Evolutionary conservation across 2,329 filamentous ascomycete genomes (phyloP), one percentile per base, ranked within the genome.

Genomic region (Hypoxylon sp.): DNA sequence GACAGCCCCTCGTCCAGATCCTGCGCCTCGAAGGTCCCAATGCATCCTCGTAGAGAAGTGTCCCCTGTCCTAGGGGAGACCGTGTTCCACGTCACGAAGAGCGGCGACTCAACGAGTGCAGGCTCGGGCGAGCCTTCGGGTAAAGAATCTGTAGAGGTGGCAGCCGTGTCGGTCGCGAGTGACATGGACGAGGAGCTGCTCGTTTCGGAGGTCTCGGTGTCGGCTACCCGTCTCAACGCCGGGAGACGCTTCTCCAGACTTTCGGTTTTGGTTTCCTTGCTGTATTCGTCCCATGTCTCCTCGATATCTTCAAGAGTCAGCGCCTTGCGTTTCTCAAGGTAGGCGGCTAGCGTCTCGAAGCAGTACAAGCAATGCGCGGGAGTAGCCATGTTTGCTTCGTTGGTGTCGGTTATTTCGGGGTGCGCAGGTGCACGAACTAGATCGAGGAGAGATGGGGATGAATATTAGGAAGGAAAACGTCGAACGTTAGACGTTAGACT

Each of bases 41-140:
- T 97, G 77, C 94, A 99, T 52, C 94, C 94, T 52, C 94, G 87
- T 30, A 99, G 82, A 16, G 81, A 82, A 68, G 87, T 86, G 59
- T 84, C 74, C 19, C 84, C 81, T 63, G 70, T 63, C 8, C 65
- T 67, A 15, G 77, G 71, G 5, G 81, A 84, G 45, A 91, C 63
- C 0, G 83, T 90, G 74, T 97, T 96, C 92, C 93, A 97, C 5
- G 92, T 96, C 35, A 99, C 90, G 69, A 97, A 97, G 27, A 97
- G 80, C 0, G 93, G 93, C 56, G 86, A 84, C 30, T 82, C 79
- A 49, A 72, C 72, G 62, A 71, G 67, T 54, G 60, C 38, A 26
- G 60, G 26, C 35, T 59, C 52, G 25, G 64, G n/a, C n/a, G n/a
- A n/a, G n/a, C n/a, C 50, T 50, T 64, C 65, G 9, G 73, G 65